Conservation (phyloP, 78 protist genomes). For the Parvularia atlantis region DNA sequence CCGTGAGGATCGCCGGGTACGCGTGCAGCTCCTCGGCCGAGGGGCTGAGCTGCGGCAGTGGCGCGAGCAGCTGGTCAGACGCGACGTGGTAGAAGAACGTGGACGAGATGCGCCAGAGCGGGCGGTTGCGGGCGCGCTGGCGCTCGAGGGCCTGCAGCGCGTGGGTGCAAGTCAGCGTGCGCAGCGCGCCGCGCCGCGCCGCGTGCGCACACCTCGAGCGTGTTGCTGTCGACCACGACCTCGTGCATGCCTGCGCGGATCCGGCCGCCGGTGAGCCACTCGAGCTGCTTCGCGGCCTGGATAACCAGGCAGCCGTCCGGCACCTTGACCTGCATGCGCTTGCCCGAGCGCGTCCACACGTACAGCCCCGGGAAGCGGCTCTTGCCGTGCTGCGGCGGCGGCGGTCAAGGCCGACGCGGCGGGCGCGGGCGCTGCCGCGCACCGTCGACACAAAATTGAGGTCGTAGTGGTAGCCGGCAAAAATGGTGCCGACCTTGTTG, state of each 20-base stretch:
- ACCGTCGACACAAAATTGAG: conserved; percentile 74
- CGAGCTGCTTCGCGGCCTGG: conserved; percentile 82
- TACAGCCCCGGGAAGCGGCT: conserved; percentile 62
- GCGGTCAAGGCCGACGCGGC: no score
- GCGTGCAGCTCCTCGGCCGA: background rate
- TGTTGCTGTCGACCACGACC: conserved; percentile 58
- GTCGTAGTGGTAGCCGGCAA: conserved; percentile 83
- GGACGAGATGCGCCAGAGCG: conserved; percentile 76
- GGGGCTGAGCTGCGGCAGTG: conserved; percentile 12
- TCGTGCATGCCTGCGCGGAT: conserved; percentile 78
- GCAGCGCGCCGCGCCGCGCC: background rate
- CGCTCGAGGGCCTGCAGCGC: conserved; percentile 13
- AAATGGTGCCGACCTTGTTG: conserved; percentile 26
- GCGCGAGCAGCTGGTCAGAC: conserved; percentile 30
- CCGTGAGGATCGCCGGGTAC: conserved; percentile 19
- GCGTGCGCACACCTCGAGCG: conserved; percentile 16
- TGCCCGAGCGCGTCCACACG: conserved; percentile 30
- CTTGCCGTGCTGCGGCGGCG: conserved; percentile 80
- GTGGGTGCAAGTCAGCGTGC: background rate
- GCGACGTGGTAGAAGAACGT: conserved; percentile 75
- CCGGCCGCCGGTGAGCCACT: conserved; percentile 72
- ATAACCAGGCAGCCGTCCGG: conserved; percentile 52
- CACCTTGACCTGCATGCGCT: conserved; percentile 8
- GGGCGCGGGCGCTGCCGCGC: no score
- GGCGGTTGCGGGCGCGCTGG: conserved; percentile 23